Evolutionary conservation across 139 green algal species (phyloP), one percentile per base, ranked within the genome.

Genomic region (Mesostigma viride): DNA sequence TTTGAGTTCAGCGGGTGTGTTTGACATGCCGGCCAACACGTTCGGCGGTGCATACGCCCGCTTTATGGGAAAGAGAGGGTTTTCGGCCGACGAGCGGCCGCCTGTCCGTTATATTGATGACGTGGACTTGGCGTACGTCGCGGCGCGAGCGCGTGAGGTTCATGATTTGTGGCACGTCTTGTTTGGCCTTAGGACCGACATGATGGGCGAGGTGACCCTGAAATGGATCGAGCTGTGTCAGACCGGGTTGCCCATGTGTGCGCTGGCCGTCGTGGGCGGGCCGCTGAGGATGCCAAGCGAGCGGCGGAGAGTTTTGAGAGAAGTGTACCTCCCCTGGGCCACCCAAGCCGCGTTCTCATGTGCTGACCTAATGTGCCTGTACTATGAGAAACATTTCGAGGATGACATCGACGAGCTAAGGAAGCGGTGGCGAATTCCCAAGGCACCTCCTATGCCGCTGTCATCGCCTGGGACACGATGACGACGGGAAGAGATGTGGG

Each of bases 191-290:
- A 53, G 40, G 14, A 53, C 17, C 14, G 17, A 24, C 14, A 53
- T 95, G 4, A 83, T 92, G 72, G 91, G 91, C 0, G 91, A 97
- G 81, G 71, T 95, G 59, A 84, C 90, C 2, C 81, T 97, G n/a
- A 97, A 97, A 64, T 83, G 83, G 24, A 53, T 97, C 17, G 91
- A 97, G 81, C 89, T 91, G 8, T 34, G 8, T 6, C 89, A 96
- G 82, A 96, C 90, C n/a, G 91, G 91, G 0, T 67, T 97, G 68
- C 91, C 91, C 1, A 95, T 95, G 89, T 85, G 88, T 1, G 86
- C 72, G 1, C 69, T 95, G 59, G 86, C 91, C 14, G 88, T 95
- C 31, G 28, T 83, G 35, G 87, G 83, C 0, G 86, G 77, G 2
- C 86, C 67, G 1, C 17, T 74, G 40, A 22, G 66, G 17, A 47